Base-by-base conservation (phyloP, 345 rosid species). In the Salix caprea region DNA sequence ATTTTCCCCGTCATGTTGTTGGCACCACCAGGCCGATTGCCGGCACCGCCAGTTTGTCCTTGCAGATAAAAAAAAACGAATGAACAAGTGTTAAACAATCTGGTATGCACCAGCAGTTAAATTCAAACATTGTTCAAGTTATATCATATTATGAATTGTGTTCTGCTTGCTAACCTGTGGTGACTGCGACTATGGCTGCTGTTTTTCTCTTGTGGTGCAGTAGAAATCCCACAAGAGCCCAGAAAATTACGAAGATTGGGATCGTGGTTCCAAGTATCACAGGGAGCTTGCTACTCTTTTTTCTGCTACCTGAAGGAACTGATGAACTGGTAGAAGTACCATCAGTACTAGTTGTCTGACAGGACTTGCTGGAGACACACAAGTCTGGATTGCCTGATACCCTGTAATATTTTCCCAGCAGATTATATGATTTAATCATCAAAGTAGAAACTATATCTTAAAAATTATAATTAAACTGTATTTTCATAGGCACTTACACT, bases 241-340 rank as follows among this genome's bases (percentile, higher is more conserved):
- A 81, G 21, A 87, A 52, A 66, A 84, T 60, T 1, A 85, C 5
- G 72, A 81, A 82, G 52, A 58, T 16, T 65, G 92, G 84, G 58
- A 89, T 77, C 19, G 74, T 67, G 69, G 74, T 39, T 73, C 90
- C 90, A 32, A 89, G 79, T 5, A 89, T 85, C 36, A 70, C 77
- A 0, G 87, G 88, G 13, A 74, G 67, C 64, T 81, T 85, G 78
- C 72, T 84, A 6, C 66, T 85, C 66, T 84, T 85, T 50, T 61
- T 80, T 7, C 70, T 6, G 39, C 73, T 0, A 15, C 74, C 36
- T 23, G 77, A 74, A 40, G 76, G 61, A 21, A 0, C 62, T 69
- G 71, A 39, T 19, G 16, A 6, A 24, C 52, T 50, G 5, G 37
- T 76, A 6, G 72, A 40, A 21, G 67, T 40, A 21, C 52, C 61